Evolutionary conservation across 2,329 filamentous ascomycete species (phyloP).

Genomic region (Alternaria viburni): DNA sequence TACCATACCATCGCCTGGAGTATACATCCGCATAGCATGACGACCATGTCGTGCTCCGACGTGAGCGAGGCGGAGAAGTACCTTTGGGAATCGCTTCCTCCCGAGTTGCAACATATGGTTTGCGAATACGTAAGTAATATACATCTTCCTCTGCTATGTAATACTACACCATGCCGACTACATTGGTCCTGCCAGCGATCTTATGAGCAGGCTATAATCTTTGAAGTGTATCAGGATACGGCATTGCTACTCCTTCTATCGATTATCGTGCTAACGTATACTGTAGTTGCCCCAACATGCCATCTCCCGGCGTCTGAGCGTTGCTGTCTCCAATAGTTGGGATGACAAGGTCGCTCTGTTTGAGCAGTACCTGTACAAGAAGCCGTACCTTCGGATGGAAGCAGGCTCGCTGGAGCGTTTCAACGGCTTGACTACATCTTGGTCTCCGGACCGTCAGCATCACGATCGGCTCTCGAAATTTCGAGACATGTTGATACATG

Average conservation of each 20-base stretch:
- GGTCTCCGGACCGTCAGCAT: too few relatives aligned
- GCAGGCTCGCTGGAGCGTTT: too few relatives aligned
- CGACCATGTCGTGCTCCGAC: not conserved
- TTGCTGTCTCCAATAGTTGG: not conserved
- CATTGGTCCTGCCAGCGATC: not conserved
- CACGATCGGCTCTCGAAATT: too few relatives aligned
- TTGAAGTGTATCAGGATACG: not conserved
- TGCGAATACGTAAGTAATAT: not conserved
- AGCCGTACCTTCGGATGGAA: not conserved
- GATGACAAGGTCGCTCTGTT: not conserved
- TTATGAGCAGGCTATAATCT: not conserved
- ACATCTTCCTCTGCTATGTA: not conserved
- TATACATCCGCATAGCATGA: not conserved
- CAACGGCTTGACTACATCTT: too few relatives aligned
- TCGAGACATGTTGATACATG: too few relatives aligned
- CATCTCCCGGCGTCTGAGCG: not conserved
- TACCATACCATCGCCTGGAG: not conserved
- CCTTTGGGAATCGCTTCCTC: not conserved
- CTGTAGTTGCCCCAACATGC: not conserved
- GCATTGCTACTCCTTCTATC: not conserved
- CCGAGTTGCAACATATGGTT: not conserved
- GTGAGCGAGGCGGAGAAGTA: not conserved
- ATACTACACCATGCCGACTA: not conserved
- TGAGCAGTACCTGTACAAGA: not conserved
- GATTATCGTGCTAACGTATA: not conserved